Percentiles rank a stretch among this genome's conserved stretches.
phyloP scores from a whole-genome alignment of 768 basidiomycete species.

The Termitomyces sp. region DNA sequence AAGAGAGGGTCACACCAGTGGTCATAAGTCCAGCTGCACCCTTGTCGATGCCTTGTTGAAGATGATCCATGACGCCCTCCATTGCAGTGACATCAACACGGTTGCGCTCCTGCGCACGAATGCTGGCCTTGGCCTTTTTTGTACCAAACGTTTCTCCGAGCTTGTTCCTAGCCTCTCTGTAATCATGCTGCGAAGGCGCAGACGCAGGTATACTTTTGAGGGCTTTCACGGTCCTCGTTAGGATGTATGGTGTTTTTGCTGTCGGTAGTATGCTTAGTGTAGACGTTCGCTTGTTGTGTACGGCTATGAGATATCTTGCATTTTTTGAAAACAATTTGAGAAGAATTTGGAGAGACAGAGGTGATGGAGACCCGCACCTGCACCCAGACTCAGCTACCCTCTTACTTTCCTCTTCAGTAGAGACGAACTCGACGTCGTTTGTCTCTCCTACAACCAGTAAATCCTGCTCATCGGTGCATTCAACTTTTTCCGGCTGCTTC shows the following conservation, averaged over 20 bases:
- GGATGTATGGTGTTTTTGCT: conserved; percentile 59
- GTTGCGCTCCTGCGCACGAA: conserved; percentile 84
- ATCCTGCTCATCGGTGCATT: conserved; percentile 23
- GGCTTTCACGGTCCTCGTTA: conserved; percentile 80
- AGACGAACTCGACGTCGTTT: conserved; percentile 77
- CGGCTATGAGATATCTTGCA: conserved; percentile 77
- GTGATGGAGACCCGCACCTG: conserved; percentile 46
- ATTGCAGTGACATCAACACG: conserved; percentile 87
- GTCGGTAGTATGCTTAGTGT: conserved; percentile 67
- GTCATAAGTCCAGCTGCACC: conserved; percentile 69
- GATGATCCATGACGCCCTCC: conserved; percentile 74
- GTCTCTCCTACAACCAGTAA: conserved; percentile 78
- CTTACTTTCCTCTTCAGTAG: conserved; percentile 52
- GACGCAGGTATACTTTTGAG: conserved; percentile 61
- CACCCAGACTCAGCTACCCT: conserved; percentile 55
- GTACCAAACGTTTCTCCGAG: conserved; percentile 94
- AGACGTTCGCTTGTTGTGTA: conserved; percentile 75
- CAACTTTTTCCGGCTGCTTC: conserved; percentile 14
- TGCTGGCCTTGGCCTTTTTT: conserved; percentile 86
- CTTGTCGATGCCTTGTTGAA: conserved; percentile 81
- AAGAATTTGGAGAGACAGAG: neutral
- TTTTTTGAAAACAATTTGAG: neutral
- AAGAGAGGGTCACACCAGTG: conserved; percentile 43
- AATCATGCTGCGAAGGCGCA: conserved; percentile 49
- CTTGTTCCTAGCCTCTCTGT: conserved; percentile 62